phyloP scores from a whole-genome alignment of 192 early-diverging fungal species.

The Funneliformis mosseae region DNA sequence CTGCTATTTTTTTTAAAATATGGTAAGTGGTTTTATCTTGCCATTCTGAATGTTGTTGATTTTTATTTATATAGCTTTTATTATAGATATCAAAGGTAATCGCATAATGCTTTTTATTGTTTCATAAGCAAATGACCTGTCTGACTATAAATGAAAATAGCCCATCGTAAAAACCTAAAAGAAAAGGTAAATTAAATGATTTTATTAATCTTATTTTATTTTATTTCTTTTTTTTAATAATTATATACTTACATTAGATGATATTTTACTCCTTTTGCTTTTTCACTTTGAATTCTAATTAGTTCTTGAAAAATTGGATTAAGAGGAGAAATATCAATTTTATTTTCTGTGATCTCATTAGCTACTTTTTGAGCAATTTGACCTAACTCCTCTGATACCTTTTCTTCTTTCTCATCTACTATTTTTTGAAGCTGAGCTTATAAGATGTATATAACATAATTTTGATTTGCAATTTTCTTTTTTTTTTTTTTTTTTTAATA shows the following conservation, averaged over 20 bases:
- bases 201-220: too few relatives aligned
- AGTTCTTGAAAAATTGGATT: constrained; percentile 1
- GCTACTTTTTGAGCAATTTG: background rate
- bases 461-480: background rate
- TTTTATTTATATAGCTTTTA: constrained; percentile 9
- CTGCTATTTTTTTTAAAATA: background rate
- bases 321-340: background rate
- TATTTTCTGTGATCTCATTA: background rate
- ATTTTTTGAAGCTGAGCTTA: background rate
- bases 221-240: background rate
- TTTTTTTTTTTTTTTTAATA: too few relatives aligned
- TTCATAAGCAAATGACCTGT: background rate
- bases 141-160: constrained; percentile 1
- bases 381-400: background rate
- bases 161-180: background rate
- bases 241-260: background rate
- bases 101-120: background rate
- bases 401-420: background rate
- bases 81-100: background rate
- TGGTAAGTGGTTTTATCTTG: background rate
- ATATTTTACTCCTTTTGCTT: constrained; percentile 11
- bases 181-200: background rate
- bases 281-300: background rate
- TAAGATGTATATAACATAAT: background rate
- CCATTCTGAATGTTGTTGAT: background rate